Evolutionary conservation across 805 yeast genomes (phyloP), one percentile per base, ranked within the genome.

Genomic region (Saccharomycopsis sp.): DNA sequence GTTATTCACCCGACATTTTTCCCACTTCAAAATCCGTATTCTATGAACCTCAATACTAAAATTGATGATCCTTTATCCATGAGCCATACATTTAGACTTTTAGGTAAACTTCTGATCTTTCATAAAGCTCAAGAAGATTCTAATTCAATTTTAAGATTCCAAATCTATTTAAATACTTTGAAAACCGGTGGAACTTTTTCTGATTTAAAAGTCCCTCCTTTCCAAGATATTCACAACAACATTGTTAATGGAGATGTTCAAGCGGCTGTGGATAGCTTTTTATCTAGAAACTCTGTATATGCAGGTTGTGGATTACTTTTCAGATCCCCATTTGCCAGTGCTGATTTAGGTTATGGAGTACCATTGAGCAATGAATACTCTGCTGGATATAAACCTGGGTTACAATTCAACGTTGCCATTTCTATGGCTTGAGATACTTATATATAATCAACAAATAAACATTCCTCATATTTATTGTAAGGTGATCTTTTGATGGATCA

Each of bases 31-130:
- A 17, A 15, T 13, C 18, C 27, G 12, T 26, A 18, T 12, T 21
- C 20, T 6, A 13, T 2, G 5, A 10, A 5, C 8, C 28, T n/a
- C 18, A 20, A 28, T 17, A 23, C 10, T 17, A 26, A 17, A 17
- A 20, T 37, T 18, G 26, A 32, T 12, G 41, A 40, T 12, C 27
- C 23, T 19, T 21, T 30, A 4, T 36, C 38, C 20, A 18, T 29
- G 14, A 29, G 32, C 17, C 36, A 37, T 19, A 34, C 39, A 3
- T 40, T 40, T 25, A 31, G 39, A 20, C 21, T 44, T 9, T 44
- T 36, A 14, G 36, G 42, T 9, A 40, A 37, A 21, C 13, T 40
- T 8, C 47, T 44, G 17, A 33, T 41, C n/a, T 44, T 40, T 21
- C 38, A 39, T 31, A 31, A 40, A 6, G 31, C 28, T 13, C 13